Base-by-base conservation (phyloP, 768 basidiomycete genomes). In the Kwoniella mangroviensis region DNA sequence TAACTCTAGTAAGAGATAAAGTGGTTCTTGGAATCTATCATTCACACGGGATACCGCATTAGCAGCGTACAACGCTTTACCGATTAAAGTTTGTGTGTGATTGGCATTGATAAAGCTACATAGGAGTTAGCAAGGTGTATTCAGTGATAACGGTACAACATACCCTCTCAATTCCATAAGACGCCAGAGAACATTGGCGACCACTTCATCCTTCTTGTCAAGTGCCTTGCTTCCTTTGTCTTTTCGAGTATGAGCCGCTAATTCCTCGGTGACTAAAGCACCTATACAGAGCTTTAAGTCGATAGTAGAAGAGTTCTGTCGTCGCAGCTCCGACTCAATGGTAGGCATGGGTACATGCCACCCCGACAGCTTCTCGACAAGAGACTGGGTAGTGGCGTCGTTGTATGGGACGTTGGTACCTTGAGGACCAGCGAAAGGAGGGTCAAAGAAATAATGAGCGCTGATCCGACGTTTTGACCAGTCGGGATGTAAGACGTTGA, bases 201-300 rank as follows among this genome's bases (percentile, higher is more conserved):
- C 97, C 0, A 97, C 87, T 83, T 99, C 97, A 77, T 99, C 97
- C 85, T 98, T 98, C 85, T 97, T 98, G 70, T 98, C 96, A 28
- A 99, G 86, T 17, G 89, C 87, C 70, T 79, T 78, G 10, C 63
- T 59, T n/a, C 82, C 78, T 66, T 74, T 73, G 26, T 62, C 85
- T 90, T 19, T 71, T 69, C 59, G 87, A 58, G 96, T 98, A 52
- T 93, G 89, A 51, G 84, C 82, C 0, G 97, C 94, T 22, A 91
- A 86, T 75, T 90, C 90, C 65, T 95, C 92, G 53, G 88, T 86
- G 54, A 88, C 87, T 28, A 95, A 94, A 49, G 96, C 95, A 26
- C 96, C 95, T 58, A 99, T 86, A 81, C 95, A 98, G 43, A 99
- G 85, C 34, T 91, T 90, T 77, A 99, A 93, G 84, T 99, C 96